These are phyloP conservation scores for Haberlea rhodopensis DNA, from an alignment of 257 asterid species.

Conservation along the genomic window DNA sequence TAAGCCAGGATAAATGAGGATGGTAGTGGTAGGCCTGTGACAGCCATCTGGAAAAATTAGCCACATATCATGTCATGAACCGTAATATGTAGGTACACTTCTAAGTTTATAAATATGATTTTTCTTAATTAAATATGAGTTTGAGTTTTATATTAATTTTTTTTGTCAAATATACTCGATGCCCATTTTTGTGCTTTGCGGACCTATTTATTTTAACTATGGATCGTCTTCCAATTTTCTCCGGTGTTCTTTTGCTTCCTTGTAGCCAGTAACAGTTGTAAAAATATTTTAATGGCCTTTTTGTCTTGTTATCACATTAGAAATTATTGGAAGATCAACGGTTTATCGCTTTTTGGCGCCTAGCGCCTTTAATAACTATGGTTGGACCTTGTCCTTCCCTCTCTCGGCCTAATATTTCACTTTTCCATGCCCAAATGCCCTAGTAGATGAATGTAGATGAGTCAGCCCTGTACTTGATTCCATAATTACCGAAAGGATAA, in stretches of 20 bases:
- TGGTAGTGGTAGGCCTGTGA: too few species aligned
- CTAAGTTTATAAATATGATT: neutral
- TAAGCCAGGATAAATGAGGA: too few species aligned
- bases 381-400: neutral
- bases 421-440: conserved; percentile 5
- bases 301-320: neutral
- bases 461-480: conserved; percentile 6
- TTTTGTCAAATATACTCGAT: too few species aligned
- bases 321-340: neutral
- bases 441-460: neutral
- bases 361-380: too few species aligned
- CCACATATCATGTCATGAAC: too few species aligned
- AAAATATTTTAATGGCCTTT: neutral
- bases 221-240: neutral
- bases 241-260: neutral
- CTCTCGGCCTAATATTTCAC: neutral
- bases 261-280: neutral
- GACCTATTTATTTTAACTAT: neutral
- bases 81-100: neutral
- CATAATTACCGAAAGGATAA: conserved; percentile 5
- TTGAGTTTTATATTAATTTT: neutral
- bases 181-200: neutral
- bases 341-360: too few species aligned
- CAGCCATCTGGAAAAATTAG: too few species aligned
- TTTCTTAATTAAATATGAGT: neutral